Evolutionary conservation across 2,329 filamentous ascomycete species (phyloP).

Genomic region (Exophiala aquamarina): DNA sequence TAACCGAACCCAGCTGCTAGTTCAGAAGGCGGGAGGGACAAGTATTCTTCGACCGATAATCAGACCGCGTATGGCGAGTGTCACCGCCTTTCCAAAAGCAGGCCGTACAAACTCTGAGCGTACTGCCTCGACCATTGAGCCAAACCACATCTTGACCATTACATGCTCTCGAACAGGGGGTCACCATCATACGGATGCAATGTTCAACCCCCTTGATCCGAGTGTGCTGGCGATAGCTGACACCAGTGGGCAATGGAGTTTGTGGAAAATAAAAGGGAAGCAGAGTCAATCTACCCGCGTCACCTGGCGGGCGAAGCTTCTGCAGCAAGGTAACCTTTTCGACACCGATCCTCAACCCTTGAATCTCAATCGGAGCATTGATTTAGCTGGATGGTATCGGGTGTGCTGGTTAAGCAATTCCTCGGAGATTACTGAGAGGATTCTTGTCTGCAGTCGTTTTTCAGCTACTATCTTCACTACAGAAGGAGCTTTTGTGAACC

Average conservation of each 20-base stretch:
- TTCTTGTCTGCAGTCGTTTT: constrained; percentile 55
- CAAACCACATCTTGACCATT: constrained; percentile 48
- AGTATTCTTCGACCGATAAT: constrained; percentile 26
- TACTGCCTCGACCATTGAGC: constrained; percentile 48
- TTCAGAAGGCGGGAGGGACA: constrained; percentile 17
- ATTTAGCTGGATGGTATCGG: constrained; percentile 45
- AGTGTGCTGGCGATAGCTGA: constrained; percentile 59
- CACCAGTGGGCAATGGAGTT: constrained; percentile 53
- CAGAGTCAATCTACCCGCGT: constrained; percentile 31
- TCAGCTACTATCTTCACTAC: constrained; percentile 39
- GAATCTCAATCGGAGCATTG: constrained; percentile 11
- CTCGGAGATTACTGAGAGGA: constrained; percentile 30
- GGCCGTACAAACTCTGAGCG: no score
- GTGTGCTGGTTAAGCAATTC: constrained; percentile 41
- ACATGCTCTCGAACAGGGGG: constrained; percentile 44
- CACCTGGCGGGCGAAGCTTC: constrained; percentile 29
- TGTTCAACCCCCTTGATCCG: constrained; percentile 61
- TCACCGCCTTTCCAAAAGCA: no score
- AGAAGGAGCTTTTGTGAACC: constrained; percentile 27
- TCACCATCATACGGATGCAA: constrained; percentile 52
- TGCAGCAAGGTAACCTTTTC: constrained; percentile 21
- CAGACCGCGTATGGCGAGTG: background rate
- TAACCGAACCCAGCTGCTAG: constrained; percentile 10
- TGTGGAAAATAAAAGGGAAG: constrained; percentile 46
- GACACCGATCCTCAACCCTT: constrained; percentile 14